Conservation (phyloP, 2,329 filamentous ascomycete species). For the Aspergillus transmontanensis region DNA sequence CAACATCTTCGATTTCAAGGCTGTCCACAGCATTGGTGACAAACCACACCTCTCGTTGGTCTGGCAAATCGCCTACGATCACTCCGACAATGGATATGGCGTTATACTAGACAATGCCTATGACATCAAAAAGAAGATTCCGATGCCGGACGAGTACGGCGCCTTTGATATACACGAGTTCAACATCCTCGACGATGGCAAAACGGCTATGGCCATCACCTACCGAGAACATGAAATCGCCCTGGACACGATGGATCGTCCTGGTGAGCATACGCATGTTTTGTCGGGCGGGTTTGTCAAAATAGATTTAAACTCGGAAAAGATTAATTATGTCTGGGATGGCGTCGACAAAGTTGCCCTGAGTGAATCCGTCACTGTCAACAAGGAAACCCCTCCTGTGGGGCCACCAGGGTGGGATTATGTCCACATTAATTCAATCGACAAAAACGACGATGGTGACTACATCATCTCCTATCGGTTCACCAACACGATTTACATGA, state of each 20-base stretch:
- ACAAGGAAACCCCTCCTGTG: conserved; percentile 13
- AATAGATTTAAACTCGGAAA: conserved; percentile 34
- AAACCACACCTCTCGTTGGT: conserved; percentile 51
- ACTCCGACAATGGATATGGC: conserved; percentile 47
- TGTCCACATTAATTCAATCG: conserved; percentile 44
- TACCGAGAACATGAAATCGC: conserved; percentile 26
- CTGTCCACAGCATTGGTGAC: conserved; percentile 45
- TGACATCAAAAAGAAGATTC: conserved; percentile 45
- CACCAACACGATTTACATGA: conserved; percentile 41
- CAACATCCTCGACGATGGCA: conserved; percentile 35
- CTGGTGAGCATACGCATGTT: conserved; percentile 27
- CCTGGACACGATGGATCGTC: conserved; percentile 28
- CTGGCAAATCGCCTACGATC: conserved; percentile 30
- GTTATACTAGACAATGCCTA: conserved; percentile 52
- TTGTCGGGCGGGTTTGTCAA: conserved; percentile 37
- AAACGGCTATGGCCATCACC: conserved; percentile 30
- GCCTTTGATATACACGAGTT: conserved; percentile 44
- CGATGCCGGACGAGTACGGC: conserved; percentile 26
- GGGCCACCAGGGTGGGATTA: conserved; percentile 35
- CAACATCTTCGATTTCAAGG: conserved; percentile 50
- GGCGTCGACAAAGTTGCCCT: conserved; percentile 32
- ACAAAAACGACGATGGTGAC: conserved; percentile 41
- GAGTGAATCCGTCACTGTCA: conserved; percentile 12
- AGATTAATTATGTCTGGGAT: conserved; percentile 39
- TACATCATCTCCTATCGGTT: conserved; percentile 43